Percentiles rank a stretch among this genome's conserved stretches.
phyloP scores from a whole-genome alignment of 257 asterid species.

The Primulina huaijiensis region DNA sequence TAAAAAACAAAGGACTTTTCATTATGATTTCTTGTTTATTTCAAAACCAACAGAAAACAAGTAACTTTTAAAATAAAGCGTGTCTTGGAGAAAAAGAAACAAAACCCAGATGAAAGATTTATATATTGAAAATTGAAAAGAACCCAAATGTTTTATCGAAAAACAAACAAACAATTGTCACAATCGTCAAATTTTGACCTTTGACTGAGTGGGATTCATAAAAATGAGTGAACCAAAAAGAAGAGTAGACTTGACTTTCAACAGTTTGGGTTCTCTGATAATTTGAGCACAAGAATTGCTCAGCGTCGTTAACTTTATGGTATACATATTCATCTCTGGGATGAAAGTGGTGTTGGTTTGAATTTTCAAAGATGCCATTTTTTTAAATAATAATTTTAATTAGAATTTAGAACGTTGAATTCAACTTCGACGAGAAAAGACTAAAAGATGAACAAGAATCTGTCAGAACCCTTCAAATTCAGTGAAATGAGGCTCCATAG shows the following conservation, averaged over 20 bases:
- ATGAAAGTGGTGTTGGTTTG: conserved; percentile 23
- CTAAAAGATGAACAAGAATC: conserved; percentile 17
- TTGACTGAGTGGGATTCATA: conserved; percentile 25
- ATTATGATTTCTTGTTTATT: neutral
- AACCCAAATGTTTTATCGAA: neutral
- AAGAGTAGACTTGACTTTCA: conserved; percentile 49
- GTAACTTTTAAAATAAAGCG: conserved; percentile 18
- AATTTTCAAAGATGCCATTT: conserved; percentile 41
- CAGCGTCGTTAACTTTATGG: neutral
- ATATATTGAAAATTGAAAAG: conserved; percentile 11
- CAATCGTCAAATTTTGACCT: conserved; percentile 24
- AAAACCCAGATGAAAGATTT: conserved; percentile 8
- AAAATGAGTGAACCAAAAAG: conserved; percentile 17
- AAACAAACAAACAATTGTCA: neutral
- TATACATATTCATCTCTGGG: neutral
- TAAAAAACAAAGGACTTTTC: neutral
- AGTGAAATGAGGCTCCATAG: neutral
- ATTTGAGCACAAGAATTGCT: neutral
- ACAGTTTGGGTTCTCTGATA: conserved; percentile 14
- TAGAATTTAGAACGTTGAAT: conserved; percentile 19
- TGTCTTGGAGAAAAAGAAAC: conserved; percentile 34
- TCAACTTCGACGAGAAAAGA: conserved; percentile 30
- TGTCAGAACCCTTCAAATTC: neutral
- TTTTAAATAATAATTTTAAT: neutral
- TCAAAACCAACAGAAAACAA: neutral